phyloP scores from a whole-genome alignment of 164 flowering plant species.

The Sedum album region DNA sequence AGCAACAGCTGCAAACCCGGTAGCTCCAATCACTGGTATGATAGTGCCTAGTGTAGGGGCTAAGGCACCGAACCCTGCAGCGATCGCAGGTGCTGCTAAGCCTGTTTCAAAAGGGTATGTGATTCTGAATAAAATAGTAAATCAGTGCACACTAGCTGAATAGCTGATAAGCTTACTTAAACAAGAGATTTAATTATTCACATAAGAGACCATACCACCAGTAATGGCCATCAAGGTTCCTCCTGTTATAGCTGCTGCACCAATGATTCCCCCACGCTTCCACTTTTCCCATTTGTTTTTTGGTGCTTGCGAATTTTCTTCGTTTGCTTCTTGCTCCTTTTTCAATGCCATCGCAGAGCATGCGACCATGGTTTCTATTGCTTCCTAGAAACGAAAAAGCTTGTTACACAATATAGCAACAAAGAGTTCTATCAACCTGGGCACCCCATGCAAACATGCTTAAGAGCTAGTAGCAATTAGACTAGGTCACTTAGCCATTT shows the following conservation, averaged over 20 bases:
- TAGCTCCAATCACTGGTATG: constrained; percentile 81
- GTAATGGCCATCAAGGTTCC: constrained; percentile 96
- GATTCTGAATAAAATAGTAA: constrained; percentile 7
- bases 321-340: constrained; percentile 42
- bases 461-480: not conserved
- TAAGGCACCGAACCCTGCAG: constrained; percentile 93
- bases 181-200: not conserved
- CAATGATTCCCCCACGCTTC: constrained; percentile 98
- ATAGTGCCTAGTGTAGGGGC: constrained; percentile 95
- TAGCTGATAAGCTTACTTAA: not conserved
- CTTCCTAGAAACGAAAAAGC: constrained; percentile 52
- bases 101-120: not conserved
- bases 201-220: constrained; percentile 51
- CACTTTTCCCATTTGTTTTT: constrained; percentile 66
- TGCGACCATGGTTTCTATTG: constrained; percentile 87
- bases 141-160: not conserved
- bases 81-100: constrained; percentile 99
- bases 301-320: constrained; percentile 35
- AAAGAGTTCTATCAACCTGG: not conserved
- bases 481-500: not conserved
- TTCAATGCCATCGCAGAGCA: constrained; percentile 76
- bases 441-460: not conserved
- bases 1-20: constrained; percentile 98
- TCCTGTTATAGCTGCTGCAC: constrained; percentile 99
- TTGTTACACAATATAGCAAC: not conserved